A percentile compares a stretch with the other conserved stretches of the same genome.
Evolutionary conservation across 2,329 filamentous ascomycete species (phyloP).

Genomic region (Cryphonectria nitschkei): DNA sequence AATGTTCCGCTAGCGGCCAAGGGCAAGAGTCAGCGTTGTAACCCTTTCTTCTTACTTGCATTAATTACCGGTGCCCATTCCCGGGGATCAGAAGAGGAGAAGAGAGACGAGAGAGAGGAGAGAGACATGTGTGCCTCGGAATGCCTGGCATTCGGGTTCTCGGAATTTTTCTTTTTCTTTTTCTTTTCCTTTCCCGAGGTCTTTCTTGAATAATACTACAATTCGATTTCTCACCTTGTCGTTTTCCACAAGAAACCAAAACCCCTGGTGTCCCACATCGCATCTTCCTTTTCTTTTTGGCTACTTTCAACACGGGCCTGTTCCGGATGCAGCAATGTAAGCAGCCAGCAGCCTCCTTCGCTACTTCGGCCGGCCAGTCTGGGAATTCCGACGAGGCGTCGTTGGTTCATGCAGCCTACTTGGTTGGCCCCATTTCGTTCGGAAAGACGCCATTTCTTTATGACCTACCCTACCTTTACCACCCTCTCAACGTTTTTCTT

Average conservation of each 20-base stretch:
- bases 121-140: not conserved
- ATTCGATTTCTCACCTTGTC: too few species aligned
- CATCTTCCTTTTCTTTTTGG: not conserved
- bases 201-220: too few species aligned
- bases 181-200: too few species aligned
- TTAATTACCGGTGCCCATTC: not conserved
- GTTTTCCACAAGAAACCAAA: too few species aligned
- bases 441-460: not conserved
- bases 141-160: not conserved
- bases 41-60: not conserved
- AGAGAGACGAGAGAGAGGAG: not conserved
- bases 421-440: not conserved
- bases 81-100: not conserved
- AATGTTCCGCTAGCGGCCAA: not conserved
- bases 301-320: not conserved
- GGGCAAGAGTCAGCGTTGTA: not conserved
- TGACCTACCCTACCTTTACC: not conserved
- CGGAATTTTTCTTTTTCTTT: not conserved
- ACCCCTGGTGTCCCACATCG: too few species aligned
- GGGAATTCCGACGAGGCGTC: not conserved
- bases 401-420: not conserved
- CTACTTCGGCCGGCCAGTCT: not conserved
- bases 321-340: not conserved
- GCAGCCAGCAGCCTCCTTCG: too few species aligned
- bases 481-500: too few species aligned